These are phyloP conservation scores for Trichophyton simii DNA, from an alignment of 2,329 filamentous ascomycete genomes.

Conservation along the genomic window DNA sequence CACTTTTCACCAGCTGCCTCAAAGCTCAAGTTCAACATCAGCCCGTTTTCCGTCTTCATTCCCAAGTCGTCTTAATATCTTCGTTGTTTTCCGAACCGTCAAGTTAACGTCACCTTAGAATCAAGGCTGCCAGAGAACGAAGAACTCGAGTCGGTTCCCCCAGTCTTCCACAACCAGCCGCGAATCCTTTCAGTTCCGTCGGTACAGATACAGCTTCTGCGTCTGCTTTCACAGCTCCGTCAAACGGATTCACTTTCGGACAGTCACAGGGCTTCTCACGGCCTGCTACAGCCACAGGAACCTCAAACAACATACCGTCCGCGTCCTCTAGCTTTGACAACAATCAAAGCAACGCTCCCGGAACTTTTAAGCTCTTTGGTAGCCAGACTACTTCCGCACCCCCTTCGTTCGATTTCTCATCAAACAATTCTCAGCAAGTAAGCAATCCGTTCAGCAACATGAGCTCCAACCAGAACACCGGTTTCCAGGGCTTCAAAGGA, in stretches of 20 bases:
- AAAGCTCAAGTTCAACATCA: not conserved
- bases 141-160: slow-evolving; percentile 16
- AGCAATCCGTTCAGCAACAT: slow-evolving; percentile 28
- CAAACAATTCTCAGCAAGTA: slow-evolving; percentile 14
- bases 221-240: slow-evolving; percentile 11
- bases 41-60: not conserved
- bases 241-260: slow-evolving; percentile 26
- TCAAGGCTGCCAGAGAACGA: slow-evolving; percentile 22
- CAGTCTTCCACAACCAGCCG: slow-evolving; percentile 14
- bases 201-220: slow-evolving; percentile 20
- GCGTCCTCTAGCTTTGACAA: slow-evolving; percentile 22
- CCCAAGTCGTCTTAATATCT: not conserved
- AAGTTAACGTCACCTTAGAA: slow-evolving; percentile 12
- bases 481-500: slow-evolving; percentile 23
- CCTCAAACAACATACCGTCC: slow-evolving; percentile 17
- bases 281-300: slow-evolving; percentile 16
- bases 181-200: slow-evolving; percentile 21
- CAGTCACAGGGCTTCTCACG: slow-evolving; percentile 27
- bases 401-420: slow-evolving; percentile 25
- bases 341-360: slow-evolving; percentile 14
- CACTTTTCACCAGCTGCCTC: not conserved
- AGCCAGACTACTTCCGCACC: slow-evolving; percentile 14
- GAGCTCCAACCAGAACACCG: slow-evolving; percentile 15
- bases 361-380: slow-evolving; percentile 11
- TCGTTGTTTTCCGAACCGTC: not conserved